Evolutionary conservation across 176 grass and related monocot genomes (phyloP), one percentile per base, ranked within the genome.

Genomic region (Panicum miliaceum): DNA sequence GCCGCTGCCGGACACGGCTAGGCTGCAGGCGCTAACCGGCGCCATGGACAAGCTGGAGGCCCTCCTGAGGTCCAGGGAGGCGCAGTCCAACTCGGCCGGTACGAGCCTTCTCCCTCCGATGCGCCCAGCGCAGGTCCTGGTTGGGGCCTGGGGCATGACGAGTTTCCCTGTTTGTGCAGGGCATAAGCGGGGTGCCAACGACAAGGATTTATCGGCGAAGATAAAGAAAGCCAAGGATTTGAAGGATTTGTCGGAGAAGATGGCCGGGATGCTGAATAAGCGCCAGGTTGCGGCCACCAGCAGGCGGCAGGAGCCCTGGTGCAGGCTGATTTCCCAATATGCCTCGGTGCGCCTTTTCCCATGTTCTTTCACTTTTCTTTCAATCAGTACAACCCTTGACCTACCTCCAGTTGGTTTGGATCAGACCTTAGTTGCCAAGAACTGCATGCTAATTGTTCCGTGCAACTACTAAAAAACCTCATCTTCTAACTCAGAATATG

Each of bases 281-380:
- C 70, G 59, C 7, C 87, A 78, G 42, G 47, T 5, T 4, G 47
- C 83, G 1, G 59, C 48, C 64, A 46, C 65, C 47, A 71, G 41
- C 73, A 80, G 59, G 79, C 72, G 68, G 43, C 81, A 81, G 45
- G 83, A 89, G 40, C 82, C 89, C 27, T 94, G 92, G 92, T 80
- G 89, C 76, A 89, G 88, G 9, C 87, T 94, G n/a, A 90, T 94
- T 35, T 94, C 92, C 2, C 90, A 94, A 74, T 92, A 82, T 63
- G 64, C 92, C 11, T 65, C 71, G 90, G 92, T 92, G 48, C 26
- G 79, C 6, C 13, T 68, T 84, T 81, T 69, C 43, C 43, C 7
- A 50, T 81, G 8, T 42, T 83, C 10, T 26, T 70, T 45, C 12
- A 36, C 16, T 15, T 40, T 29, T 25, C 22, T 19, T 14, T 56